These are phyloP conservation scores for Heliophila coronopifolia DNA, from an alignment of 441 rosid genomes.

Conservation along the genomic window DNA sequence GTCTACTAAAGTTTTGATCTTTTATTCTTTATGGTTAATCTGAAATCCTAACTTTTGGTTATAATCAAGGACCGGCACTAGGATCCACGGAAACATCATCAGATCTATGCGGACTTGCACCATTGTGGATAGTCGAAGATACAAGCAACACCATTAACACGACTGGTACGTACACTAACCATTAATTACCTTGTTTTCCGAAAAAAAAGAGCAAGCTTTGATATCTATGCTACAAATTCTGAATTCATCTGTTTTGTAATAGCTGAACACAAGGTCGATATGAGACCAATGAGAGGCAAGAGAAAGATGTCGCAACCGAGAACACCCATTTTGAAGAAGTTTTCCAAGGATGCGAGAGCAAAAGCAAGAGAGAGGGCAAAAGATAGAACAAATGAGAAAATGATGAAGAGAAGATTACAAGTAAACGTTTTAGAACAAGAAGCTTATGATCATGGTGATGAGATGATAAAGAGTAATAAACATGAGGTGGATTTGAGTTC, in stretches of 20 bases:
- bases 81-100: conserved; percentile 30
- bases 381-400: conserved; percentile 41
- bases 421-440: conserved; percentile 25
- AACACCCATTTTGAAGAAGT: conserved; percentile 27
- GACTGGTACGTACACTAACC: conserved; percentile 19
- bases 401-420: conserved; percentile 30
- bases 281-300: conserved; percentile 32
- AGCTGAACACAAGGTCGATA: conserved; percentile 11
- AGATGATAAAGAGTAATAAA: conserved; percentile 18
- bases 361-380: conserved; percentile 80
- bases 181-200: not conserved
- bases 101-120: conserved; percentile 24
- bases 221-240: conserved; percentile 30
- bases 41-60: not conserved
- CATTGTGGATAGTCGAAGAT: conserved; percentile 22
- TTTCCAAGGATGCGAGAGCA: conserved; percentile 50
- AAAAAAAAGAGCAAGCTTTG: conserved; percentile 1
- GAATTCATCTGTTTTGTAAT: conserved; percentile 30
- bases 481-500: conserved; percentile 20
- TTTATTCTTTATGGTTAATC: conserved; percentile 4
- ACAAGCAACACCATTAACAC: conserved; percentile 13
- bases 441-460: conserved; percentile 21
- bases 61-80: conserved; percentile 5
- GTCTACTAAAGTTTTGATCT: not conserved
- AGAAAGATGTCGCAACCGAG: conserved; percentile 31